Percentiles rank a stretch among this genome's conserved stretches.
Evolutionary conservation across 805 yeast genomes (phyloP).

Genomic region (Myxozyma geophila): DNA sequence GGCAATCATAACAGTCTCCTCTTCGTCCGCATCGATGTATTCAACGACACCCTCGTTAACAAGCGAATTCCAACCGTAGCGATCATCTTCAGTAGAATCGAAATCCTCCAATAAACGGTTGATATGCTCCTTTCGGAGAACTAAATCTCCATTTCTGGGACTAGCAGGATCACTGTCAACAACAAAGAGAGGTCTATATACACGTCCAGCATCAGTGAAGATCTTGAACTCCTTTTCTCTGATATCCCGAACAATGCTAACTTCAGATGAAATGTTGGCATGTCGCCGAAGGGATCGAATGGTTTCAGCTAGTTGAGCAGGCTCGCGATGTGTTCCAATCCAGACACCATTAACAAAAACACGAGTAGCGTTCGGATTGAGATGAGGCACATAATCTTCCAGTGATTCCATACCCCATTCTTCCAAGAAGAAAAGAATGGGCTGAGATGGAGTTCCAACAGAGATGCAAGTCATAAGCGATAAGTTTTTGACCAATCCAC

Average conservation of each 20-base stretch:
- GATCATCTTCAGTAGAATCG: conserved; percentile 59
- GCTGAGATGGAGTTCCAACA: conserved; percentile 96
- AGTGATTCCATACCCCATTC: conserved; percentile 99
- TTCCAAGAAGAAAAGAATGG: conserved; percentile 87
- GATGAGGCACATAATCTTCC: conserved; percentile 92
- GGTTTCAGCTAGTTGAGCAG: conserved; percentile 87
- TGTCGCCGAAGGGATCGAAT: conserved; percentile 89
- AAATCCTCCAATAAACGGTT: conserved; percentile 60
- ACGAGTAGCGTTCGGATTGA: conserved; percentile 87
- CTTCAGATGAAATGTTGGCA: conserved; percentile 95
- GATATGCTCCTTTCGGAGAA: conserved; percentile 82
- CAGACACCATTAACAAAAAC: conserved; percentile 98
- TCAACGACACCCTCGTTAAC: conserved; percentile 88
- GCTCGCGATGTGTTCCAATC: conserved; percentile 98
- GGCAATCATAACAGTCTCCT: conserved; percentile 96
- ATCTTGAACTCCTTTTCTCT: conserved; percentile 95
- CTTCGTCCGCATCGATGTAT: conserved; percentile 98
- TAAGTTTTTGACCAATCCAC: conserved; percentile 97
- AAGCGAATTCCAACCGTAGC: conserved; percentile 83
- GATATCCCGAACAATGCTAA: conserved; percentile 93
- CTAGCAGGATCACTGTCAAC: conserved; percentile 73
- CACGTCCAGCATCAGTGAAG: conserved; percentile 98
- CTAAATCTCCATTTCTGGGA: conserved; percentile 67
- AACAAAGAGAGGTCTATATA: conserved; percentile 92
- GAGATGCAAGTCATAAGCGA: conserved; percentile 97